Percentiles rank a stretch among this genome's conserved stretches.
These are phyloP conservation scores for Marchantia polymorpha DNA, from an alignment of 225 moss, liverwort and hornwort genomes.

Conservation along the genomic window DNA sequence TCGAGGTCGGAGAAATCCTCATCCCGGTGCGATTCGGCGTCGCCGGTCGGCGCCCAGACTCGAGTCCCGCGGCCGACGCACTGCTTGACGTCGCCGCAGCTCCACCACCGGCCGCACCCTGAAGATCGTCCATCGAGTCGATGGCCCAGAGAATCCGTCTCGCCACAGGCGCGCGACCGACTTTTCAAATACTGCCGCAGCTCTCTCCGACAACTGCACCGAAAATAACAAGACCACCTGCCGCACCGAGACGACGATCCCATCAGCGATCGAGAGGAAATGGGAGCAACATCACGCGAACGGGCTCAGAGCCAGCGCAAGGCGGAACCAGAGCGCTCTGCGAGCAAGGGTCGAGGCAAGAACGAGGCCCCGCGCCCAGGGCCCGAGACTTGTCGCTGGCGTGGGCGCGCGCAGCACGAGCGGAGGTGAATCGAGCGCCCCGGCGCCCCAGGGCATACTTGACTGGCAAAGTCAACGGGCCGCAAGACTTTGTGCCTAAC, in stretches of 20 bases:
- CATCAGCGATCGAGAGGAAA: constrained; percentile 11
- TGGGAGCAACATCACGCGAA: not conserved
- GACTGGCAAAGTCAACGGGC: not conserved
- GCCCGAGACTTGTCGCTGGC: not conserved
- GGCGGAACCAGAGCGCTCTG: not conserved
- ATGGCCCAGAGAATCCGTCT: not conserved
- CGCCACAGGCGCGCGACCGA: not conserved
- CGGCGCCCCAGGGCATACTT: not conserved
- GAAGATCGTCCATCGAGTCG: constrained; percentile 22
- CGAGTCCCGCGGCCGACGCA: constrained; percentile 9
- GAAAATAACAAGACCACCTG: constrained; percentile 15
- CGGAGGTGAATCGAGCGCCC: not conserved
- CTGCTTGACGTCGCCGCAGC: not conserved
- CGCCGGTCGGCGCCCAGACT: constrained; percentile 22
- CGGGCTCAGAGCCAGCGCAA: not conserved
- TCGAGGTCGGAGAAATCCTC: not conserved
- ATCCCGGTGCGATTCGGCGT: constrained; percentile 12
- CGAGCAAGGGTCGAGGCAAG: not conserved
- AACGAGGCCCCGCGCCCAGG: not conserved
- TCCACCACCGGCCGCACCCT: constrained; percentile 29
- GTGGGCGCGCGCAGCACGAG: not conserved
- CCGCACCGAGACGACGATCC: constrained; percentile 23
- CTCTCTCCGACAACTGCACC: constrained; percentile 14
- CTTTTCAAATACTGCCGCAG: constrained; percentile 6
- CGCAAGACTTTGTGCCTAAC: constrained; percentile 1